A percentile compares a stretch with the other conserved stretches of the same genome.
Evolutionary conservation across 768 basidiomycete genomes (phyloP).

Genomic region (Rickenella mellea): DNA sequence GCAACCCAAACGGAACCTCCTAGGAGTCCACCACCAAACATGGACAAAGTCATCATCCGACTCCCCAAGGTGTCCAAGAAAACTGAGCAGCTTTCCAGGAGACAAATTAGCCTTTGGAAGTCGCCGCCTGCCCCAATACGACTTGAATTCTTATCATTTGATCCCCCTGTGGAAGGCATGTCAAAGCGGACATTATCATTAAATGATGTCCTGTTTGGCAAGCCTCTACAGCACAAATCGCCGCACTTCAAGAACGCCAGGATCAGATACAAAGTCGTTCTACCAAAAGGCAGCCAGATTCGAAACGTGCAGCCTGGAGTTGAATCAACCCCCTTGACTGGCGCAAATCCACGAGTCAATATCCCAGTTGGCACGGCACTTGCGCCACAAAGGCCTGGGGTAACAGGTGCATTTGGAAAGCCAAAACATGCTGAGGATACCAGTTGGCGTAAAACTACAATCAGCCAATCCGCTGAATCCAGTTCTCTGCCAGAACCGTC

Average conservation of each 20-base stretch:
- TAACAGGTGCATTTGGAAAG: slow-evolving; percentile 18
- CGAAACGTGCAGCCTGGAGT: slow-evolving; percentile 3
- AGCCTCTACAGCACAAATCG: slow-evolving; percentile 19
- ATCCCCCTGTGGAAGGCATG: slow-evolving; percentile 63
- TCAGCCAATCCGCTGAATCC: slow-evolving; percentile 21
- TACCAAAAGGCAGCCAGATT: too few species aligned
- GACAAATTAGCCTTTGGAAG: slow-evolving; percentile 36
- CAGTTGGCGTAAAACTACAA: slow-evolving; percentile 29
- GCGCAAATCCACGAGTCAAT: slow-evolving; percentile 2
- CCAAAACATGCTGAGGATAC: slow-evolving; percentile 23
- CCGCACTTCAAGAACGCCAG: too few species aligned
- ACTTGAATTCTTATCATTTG: slow-evolving; percentile 62
- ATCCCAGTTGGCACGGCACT: slow-evolving; percentile 26
- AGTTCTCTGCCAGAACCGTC: slow-evolving; percentile 5
- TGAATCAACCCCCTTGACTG: slow-evolving; percentile 6
- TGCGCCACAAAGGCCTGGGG: slow-evolving; percentile 18
- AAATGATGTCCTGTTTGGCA: slow-evolving; percentile 57
- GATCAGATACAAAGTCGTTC: slow-evolving; percentile 22
- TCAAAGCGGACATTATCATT: slow-evolving; percentile 48
- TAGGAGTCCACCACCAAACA: slow-evolving; percentile 32
- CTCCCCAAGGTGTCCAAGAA: slow-evolving; percentile 36
- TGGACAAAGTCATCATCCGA: slow-evolving; percentile 30
- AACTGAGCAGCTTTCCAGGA: slow-evolving; percentile 36
- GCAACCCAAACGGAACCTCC: slow-evolving; percentile 41
- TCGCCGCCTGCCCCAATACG: slow-evolving; percentile 31